Evolutionary conservation across 306 rosid genomes (phyloP).

Genomic region (Datisca glomerata): DNA sequence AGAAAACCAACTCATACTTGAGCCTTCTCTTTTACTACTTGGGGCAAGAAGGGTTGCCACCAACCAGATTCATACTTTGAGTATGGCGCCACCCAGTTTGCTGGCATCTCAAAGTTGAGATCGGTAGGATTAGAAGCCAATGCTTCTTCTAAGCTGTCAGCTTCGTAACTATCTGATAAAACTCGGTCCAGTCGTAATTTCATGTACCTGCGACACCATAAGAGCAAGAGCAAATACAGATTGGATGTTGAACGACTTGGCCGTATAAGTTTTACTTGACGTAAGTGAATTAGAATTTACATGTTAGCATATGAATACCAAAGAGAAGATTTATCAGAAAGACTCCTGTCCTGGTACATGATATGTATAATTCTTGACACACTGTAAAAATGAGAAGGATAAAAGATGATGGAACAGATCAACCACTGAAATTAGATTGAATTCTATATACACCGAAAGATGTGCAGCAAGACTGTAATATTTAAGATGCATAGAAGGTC

Average conservation of each 20-base stretch:
- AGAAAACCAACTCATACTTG: conserved; percentile 27
- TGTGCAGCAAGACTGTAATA: background rate
- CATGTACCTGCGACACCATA: conserved; percentile 69
- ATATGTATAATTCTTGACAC: too few relatives aligned
- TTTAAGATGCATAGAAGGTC: conserved; percentile 1
- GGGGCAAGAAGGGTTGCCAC: conserved; percentile 77
- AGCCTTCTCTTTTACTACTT: conserved; percentile 45
- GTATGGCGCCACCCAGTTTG: conserved; percentile 93
- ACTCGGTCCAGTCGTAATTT: conserved; percentile 96
- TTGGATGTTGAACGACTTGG: too few relatives aligned
- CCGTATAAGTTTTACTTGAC: too few relatives aligned
- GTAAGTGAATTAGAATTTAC: too few relatives aligned
- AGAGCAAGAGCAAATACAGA: conserved; percentile 5
- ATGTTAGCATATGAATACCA: too few relatives aligned
- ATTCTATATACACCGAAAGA: too few relatives aligned
- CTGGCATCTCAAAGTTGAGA: conserved; percentile 71
- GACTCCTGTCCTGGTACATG: too few relatives aligned
- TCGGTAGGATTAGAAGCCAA: conserved; percentile 71
- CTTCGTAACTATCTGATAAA: conserved; percentile 58
- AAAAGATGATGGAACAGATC: too few relatives aligned
- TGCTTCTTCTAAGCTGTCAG: conserved; percentile 66
- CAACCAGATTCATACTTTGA: conserved; percentile 81
- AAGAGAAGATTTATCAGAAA: too few relatives aligned
- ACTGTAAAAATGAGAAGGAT: too few relatives aligned
- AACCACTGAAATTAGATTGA: too few relatives aligned